Conservation (phyloP, 495 filamentous ascomycete species). For the Neurospora sp. region DNA sequence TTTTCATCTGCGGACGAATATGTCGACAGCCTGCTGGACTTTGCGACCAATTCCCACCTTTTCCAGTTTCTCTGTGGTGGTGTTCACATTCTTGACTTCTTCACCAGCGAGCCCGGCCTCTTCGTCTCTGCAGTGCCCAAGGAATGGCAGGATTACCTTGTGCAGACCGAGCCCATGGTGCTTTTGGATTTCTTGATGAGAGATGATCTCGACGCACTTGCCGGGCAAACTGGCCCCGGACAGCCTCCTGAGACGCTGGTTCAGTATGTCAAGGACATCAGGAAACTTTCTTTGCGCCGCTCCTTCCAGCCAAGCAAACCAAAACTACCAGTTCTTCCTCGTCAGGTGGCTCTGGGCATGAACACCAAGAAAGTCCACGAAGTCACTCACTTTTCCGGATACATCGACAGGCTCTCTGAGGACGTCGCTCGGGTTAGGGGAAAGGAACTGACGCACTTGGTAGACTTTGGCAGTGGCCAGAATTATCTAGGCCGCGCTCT, state of each 20-base stretch:
- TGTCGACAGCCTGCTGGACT: slow-evolving; percentile 65
- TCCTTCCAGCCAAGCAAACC: slow-evolving; percentile 37
- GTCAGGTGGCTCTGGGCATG: slow-evolving; percentile 79
- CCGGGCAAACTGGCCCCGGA: slow-evolving; percentile 14
- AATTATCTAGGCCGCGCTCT: slow-evolving; percentile 88
- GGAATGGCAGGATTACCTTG: slow-evolving; percentile 73
- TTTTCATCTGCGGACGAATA: slow-evolving; percentile 53
- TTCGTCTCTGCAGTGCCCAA: slow-evolving; percentile 64
- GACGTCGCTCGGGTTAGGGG: slow-evolving; percentile 31
- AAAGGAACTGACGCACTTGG: slow-evolving; percentile 68
- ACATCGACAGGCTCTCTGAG: slow-evolving; percentile 45
- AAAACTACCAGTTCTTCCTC: slow-evolving; percentile 45
- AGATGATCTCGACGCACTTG: slow-evolving; percentile 48
- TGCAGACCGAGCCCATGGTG: slow-evolving; percentile 55
- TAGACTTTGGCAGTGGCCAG: slow-evolving; percentile 94
- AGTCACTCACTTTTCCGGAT: slow-evolving; percentile 54
- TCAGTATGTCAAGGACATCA: slow-evolving; percentile 64
- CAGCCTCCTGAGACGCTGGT: slow-evolving; percentile 60
- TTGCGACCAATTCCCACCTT: slow-evolving; percentile 62
- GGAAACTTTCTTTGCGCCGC: slow-evolving; percentile 57
- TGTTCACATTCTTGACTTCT: slow-evolving; percentile 91
- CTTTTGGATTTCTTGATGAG: slow-evolving; percentile 71
- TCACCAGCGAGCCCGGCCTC: slow-evolving; percentile 69
- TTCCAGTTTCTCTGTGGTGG: slow-evolving; percentile 86
- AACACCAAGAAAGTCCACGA: slow-evolving; percentile 94